Evolutionary conservation across 768 basidiomycete genomes (phyloP).

Genomic region (Auriculariales sp.): DNA sequence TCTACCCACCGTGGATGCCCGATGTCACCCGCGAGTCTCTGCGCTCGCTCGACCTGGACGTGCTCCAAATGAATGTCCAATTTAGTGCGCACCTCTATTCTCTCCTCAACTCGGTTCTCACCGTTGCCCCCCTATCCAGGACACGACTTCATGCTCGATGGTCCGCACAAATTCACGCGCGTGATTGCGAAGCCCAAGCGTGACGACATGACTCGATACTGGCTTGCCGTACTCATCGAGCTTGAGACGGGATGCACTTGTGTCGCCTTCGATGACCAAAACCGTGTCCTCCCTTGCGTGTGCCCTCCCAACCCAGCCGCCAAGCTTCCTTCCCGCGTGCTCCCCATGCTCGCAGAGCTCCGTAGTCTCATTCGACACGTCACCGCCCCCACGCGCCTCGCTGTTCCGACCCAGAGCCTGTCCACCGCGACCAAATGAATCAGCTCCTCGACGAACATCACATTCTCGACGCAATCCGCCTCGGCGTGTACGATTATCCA

Average conservation of each 20-base stretch:
- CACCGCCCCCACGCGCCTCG: conserved; percentile 49
- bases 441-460: conserved; percentile 72
- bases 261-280: conserved; percentile 51
- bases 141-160: conserved; percentile 82
- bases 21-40: neutral
- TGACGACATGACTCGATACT: conserved; percentile 66
- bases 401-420: conserved; percentile 25
- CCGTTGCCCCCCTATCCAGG: conserved; percentile 24
- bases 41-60: neutral
- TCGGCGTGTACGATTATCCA: conserved; percentile 63
- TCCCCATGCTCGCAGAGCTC: conserved; percentile 55
- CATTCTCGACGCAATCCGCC: conserved; percentile 69
- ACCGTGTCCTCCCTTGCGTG: conserved; percentile 24
- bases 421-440: conserved; percentile 47
- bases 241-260: conserved; percentile 78
- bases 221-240: conserved; percentile 69
- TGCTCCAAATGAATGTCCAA: neutral
- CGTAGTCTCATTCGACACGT: conserved; percentile 70
- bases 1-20: neutral
- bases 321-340: conserved; percentile 53
- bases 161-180: conserved; percentile 69
- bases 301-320: conserved; percentile 21
- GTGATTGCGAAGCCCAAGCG: conserved; percentile 60
- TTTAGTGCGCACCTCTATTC: neutral
- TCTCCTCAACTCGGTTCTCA: neutral